Percentiles rank a stretch among this genome's conserved stretches.
Evolutionary conservation across 2,329 filamentous ascomycete species (phyloP).

Genomic region (Colletotrichum orbiculare): DNA sequence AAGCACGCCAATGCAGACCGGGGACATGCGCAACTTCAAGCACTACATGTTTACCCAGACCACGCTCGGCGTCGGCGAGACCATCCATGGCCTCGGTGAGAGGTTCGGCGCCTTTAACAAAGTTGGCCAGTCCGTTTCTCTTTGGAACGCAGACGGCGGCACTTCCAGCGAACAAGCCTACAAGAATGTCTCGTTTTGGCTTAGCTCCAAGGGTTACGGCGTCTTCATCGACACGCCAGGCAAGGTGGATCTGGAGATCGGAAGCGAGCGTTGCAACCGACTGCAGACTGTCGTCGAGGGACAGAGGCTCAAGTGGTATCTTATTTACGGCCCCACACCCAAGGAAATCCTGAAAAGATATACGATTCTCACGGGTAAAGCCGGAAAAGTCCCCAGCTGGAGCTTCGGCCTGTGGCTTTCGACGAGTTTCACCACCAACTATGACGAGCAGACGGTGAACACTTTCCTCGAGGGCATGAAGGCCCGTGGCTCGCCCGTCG

Average conservation of each 20-base stretch:
- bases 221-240: conserved; percentile 80
- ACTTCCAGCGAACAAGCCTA: conserved; percentile 78
- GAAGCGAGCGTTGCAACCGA: conserved; percentile 77
- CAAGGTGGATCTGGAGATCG: conserved; percentile 77
- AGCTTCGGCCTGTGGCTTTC: conserved; percentile 82
- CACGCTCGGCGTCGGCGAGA: conserved; percentile 68
- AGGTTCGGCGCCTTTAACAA: conserved; percentile 82
- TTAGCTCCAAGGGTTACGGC: conserved; percentile 79
- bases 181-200: conserved; percentile 77
- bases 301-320: conserved; percentile 78
- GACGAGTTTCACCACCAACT: conserved; percentile 80
- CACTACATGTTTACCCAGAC: conserved; percentile 70
- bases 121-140: conserved; percentile 74
- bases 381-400: conserved; percentile 76
- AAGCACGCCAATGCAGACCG: conserved; percentile 48
- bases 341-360: conserved; percentile 79
- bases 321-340: conserved; percentile 77
- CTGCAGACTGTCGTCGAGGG: conserved; percentile 77
- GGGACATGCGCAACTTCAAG: conserved; percentile 54
- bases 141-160: conserved; percentile 74
- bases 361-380: conserved; percentile 73
- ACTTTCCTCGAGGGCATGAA: conserved; percentile 77
- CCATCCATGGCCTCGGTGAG: conserved; percentile 80
- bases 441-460: conserved; percentile 76
- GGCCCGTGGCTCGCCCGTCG: conserved; percentile 71